phyloP scores from a whole-genome alignment of 2,329 filamentous ascomycete species.

The Pseudogymnoascus destructans region DNA sequence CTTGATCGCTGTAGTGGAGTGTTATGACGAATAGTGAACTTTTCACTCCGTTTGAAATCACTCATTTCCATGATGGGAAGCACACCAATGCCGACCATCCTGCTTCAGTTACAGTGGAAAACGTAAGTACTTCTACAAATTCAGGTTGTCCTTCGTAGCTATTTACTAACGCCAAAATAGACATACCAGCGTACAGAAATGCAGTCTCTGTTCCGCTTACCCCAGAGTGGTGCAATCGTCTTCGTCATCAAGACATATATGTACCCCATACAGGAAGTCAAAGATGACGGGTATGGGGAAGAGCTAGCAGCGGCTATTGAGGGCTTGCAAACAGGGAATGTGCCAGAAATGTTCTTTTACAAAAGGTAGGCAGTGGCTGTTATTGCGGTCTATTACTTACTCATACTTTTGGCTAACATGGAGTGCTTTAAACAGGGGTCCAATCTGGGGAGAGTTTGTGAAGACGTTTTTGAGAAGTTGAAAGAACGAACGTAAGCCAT shows the following conservation, averaged over 20 bases:
- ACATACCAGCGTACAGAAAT: slow-evolving; percentile 42
- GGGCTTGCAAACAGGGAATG: slow-evolving; percentile 42
- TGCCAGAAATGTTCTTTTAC: slow-evolving; percentile 44
- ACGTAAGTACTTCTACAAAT: neutral
- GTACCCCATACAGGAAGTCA: slow-evolving; percentile 41
- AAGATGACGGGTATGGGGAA: slow-evolving; percentile 41
- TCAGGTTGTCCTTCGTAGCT: no score
- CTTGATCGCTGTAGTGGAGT: slow-evolving; percentile 23
- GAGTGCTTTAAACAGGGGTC: neutral
- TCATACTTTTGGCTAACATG: neutral
- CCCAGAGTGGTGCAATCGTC: slow-evolving; percentile 38
- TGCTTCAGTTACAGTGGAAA: neutral
- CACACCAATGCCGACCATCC: slow-evolving; percentile 13
- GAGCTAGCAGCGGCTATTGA: slow-evolving; percentile 44
- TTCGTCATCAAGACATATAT: slow-evolving; percentile 52
- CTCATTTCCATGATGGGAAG: slow-evolving; percentile 23
- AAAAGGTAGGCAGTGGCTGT: slow-evolving; percentile 31
- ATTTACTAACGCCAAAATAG: slow-evolving; percentile 15
- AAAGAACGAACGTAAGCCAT: neutral
- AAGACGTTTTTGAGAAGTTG: slow-evolving; percentile 20
- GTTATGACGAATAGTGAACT: slow-evolving; percentile 29
- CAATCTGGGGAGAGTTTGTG: slow-evolving; percentile 21
- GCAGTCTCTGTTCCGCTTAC: slow-evolving; percentile 48
- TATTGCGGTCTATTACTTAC: neutral
- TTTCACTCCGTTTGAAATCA: slow-evolving; percentile 29